These are phyloP conservation scores for Lanmaoa pseudosensibilis DNA, from an alignment of 768 basidiomycete species.

Conservation along the genomic window DNA sequence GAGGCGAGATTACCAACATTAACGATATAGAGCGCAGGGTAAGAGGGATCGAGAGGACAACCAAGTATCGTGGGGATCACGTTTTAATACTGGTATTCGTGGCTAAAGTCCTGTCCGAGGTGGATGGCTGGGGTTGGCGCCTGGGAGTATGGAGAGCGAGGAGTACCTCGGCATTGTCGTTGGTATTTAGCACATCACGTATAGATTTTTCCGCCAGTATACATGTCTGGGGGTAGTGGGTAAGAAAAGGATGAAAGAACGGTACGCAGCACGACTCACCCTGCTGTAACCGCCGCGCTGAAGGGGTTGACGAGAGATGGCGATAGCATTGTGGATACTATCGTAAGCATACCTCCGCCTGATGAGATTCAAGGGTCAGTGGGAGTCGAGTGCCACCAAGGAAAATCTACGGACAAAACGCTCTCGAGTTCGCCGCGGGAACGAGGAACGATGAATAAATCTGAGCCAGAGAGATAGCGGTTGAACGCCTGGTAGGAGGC, in stretches of 20 bases:
- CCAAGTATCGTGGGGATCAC: constrained; percentile 12
- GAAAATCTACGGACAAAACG: constrained; percentile 53
- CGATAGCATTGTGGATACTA: constrained; percentile 77
- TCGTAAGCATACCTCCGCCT: constrained; percentile 79
- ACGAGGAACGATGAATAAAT: constrained; percentile 69
- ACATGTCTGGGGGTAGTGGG: constrained; percentile 50
- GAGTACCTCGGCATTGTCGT: constrained; percentile 64
- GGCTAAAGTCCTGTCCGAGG: constrained; percentile 15
- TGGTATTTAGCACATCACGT: constrained; percentile 62
- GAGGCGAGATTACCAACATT: constrained; percentile 3
- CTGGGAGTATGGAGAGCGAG: constrained; percentile 58
- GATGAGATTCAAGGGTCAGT: constrained; percentile 12
- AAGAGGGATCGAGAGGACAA: background rate
- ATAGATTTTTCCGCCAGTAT: constrained; percentile 72
- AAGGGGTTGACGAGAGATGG: constrained; percentile 63
- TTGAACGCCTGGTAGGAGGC: constrained; percentile 81
- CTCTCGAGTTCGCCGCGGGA: constrained; percentile 66
- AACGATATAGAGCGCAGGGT: constrained; percentile 1
- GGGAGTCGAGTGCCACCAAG: background rate
- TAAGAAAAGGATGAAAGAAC: background rate
- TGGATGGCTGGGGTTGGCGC: constrained; percentile 10
- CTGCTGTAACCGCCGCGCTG: constrained; percentile 56
- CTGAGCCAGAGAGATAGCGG: constrained; percentile 68
- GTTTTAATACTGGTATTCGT: constrained; percentile 24
- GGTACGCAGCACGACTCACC: constrained; percentile 34